Conservation (phyloP, 2,329 filamentous ascomycete genomes). For the Teratosphaeria nubilosa region DNA sequence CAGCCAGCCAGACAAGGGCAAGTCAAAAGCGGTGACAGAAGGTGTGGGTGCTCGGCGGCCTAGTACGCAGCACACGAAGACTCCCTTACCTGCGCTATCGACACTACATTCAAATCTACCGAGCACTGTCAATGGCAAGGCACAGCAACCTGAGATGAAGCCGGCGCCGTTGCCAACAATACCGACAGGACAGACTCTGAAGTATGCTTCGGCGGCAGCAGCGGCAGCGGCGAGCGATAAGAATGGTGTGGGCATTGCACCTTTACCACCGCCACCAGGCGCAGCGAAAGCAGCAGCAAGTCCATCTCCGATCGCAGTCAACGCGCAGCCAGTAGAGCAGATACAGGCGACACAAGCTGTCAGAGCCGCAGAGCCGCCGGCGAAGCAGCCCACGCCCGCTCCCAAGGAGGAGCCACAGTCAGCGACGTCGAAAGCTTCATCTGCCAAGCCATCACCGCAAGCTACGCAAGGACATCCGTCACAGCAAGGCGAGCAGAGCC, state of each 20-base stretch:
- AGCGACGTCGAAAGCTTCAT: conserved; percentile 14
- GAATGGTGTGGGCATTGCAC: conserved; percentile 80
- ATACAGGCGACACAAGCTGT: conserved; percentile 14
- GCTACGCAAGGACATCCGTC: conserved; percentile 29
- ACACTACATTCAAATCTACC: conserved; percentile 70
- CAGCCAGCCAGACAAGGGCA: conserved; percentile 26
- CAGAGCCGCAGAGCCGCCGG: conserved; percentile 16
- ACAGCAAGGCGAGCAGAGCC: conserved; percentile 3
- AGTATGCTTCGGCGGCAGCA: conserved; percentile 92
- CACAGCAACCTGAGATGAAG: conserved; percentile 64
- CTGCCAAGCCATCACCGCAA: conserved; percentile 26
- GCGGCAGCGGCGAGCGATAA: conserved; percentile 87
- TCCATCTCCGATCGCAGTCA: conserved; percentile 33
- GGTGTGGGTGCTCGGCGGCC: conserved; percentile 54
- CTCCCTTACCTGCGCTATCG: conserved; percentile 81
- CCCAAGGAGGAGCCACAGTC: conserved; percentile 19
- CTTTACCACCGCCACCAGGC: conserved; percentile 80
- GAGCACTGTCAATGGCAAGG: conserved; percentile 50
- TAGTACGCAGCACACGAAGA: conserved; percentile 87
- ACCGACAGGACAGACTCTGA: conserved; percentile 78
- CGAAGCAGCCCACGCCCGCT: conserved; percentile 19
- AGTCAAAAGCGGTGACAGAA: conserved; percentile 50
- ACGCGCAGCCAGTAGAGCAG: conserved; percentile 34
- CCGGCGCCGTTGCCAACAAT: conserved; percentile 78
- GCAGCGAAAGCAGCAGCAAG: conserved; percentile 46